These are phyloP conservation scores for Botryotinia calthae DNA, from an alignment of 2,329 filamentous ascomycete species.

Conservation along the genomic window DNA sequence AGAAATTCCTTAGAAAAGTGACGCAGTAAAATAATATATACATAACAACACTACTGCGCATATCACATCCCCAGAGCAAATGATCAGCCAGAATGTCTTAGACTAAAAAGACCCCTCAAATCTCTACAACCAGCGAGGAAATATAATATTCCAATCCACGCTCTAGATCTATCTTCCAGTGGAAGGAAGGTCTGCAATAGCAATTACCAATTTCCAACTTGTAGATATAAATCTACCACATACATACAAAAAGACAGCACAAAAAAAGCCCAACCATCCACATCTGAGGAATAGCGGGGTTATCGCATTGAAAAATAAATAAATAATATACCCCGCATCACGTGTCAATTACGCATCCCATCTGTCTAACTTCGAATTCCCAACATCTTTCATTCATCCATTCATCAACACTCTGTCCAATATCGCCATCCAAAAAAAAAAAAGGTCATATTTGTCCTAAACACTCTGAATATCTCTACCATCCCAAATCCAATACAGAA, in stretches of 20 bases:
- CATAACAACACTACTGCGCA: not conserved
- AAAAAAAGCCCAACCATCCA: not conserved
- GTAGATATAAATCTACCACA: not conserved
- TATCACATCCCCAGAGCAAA: not conserved
- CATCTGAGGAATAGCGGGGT: not conserved
- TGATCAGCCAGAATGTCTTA: not conserved
- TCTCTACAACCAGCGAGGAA: not conserved
- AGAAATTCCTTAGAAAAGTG: not conserved
- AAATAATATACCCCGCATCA: not conserved
- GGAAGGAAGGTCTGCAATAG: not conserved
- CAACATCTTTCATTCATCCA: not conserved
- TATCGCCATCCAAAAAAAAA: not conserved
- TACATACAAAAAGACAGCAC: not conserved
- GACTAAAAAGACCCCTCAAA: not conserved
- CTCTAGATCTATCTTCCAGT: not conserved
- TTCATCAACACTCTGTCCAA: not conserved
- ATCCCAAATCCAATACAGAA: not conserved
- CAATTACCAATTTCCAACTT: too few species aligned
- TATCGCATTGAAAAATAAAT: not conserved
- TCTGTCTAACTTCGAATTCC: not conserved
- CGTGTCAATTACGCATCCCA: not conserved
- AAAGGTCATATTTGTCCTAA: not conserved
- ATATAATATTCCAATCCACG: not conserved
- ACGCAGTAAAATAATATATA: not conserved
- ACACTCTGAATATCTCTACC: fast-evolving